Conservation (phyloP, 106 monocot species). For the Vanilla planifolia region DNA sequence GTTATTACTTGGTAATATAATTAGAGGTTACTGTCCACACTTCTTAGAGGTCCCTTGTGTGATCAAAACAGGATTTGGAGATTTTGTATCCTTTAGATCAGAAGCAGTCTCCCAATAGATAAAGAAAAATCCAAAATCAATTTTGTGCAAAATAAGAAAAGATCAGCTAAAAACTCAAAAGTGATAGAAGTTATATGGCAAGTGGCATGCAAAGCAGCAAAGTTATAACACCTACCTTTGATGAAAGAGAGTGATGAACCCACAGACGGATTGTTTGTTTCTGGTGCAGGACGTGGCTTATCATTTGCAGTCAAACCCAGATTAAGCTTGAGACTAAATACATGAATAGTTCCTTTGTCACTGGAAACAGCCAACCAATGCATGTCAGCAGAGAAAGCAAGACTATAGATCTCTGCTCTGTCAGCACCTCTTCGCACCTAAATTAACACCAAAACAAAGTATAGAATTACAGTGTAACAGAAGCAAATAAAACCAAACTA, state of each 20-base stretch:
- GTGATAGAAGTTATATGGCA: neutral
- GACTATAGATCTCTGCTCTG: conserved; percentile 94
- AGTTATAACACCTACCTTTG: conserved; percentile 44
- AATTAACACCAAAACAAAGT: neutral
- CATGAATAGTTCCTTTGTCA: conserved; percentile 97
- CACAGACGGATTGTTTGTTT: conserved; percentile 32
- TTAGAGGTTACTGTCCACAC: no score
- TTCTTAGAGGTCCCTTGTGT: no score
- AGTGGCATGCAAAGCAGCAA: neutral
- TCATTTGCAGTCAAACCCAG: conserved; percentile 48
- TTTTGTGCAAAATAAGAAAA: neutral
- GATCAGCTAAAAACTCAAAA: neutral
- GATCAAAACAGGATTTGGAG: no score
- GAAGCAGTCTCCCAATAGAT: no score
- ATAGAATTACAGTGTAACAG: neutral
- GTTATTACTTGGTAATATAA: no score
- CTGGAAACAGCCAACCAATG: conserved; percentile 95
- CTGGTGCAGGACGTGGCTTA: conserved; percentile 46
- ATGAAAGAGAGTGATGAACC: conserved; percentile 77
- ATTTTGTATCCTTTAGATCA: no score
- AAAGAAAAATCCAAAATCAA: neutral
- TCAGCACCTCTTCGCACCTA: conserved; percentile 98
- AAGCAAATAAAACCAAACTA: neutral
- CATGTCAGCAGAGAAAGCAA: conserved; percentile 83
- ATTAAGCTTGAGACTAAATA: conserved; percentile 87